Base-by-base conservation (phyloP, 805 yeast genomes). In the Phaffomyces antillensis region DNA sequence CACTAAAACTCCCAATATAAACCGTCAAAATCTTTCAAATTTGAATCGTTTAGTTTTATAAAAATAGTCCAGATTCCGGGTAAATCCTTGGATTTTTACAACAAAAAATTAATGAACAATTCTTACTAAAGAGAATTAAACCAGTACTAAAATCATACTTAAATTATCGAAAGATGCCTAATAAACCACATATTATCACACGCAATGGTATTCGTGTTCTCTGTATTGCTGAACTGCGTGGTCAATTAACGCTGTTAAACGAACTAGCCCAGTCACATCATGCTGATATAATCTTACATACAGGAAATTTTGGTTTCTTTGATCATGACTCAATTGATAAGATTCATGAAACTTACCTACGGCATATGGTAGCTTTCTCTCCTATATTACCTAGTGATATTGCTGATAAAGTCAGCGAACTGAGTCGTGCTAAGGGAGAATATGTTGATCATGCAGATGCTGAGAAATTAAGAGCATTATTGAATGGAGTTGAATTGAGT, bases 301-400 rank as follows among this genome's bases (percentile, higher is more conserved):
- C 87, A 5, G 90, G 91, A n/a, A 81, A 79, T 48, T 84, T 83
- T 65, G 95, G 95, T 12, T 83, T 85, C 58, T 77, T 84, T 64
- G 85, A 83, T 54, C 64, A 64, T 32, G 74, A 72, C 16, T 75
- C 84, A 37, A 70, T 83, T 7, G 65, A 61, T 20, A 65, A 68
- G 54, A 80, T 77, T 45, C 75, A 74, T 58, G 81, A 73, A 55
- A 77, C 72, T 41, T 81, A 76, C 54, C 62, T 77, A 38, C 73
- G 85, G 50, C 85, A 80, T 53, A 75, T 83, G 30, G 83, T 83
- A 12, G 82, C 81, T 46, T 81, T 80, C 52, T 78, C 81, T 41
- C 81, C 83, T 10, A 66, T 81, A 17, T 56, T 83, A 25, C 75
- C 75, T 10, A 69, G 70, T 23, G 67, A 67, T 2, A 53, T 73